phyloP scores from a whole-genome alignment of 306 rosid species.

The Bauhinia variegata region DNA sequence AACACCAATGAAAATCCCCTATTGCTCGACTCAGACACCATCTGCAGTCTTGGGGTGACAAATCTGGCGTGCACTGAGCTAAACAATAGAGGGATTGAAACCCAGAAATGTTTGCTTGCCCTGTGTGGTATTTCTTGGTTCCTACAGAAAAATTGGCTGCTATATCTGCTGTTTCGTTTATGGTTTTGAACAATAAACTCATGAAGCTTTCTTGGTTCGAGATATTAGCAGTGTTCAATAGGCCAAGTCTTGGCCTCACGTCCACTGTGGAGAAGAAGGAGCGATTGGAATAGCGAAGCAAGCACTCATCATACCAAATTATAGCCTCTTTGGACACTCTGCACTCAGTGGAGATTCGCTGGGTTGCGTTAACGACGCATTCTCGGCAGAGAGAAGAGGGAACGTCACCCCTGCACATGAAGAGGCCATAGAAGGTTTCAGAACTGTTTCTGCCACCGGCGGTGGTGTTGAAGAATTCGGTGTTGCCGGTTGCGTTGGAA shows the following conservation, averaged over 20 bases:
- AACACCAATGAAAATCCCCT: neutral
- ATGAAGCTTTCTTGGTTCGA: constrained; percentile 27
- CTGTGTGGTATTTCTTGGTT: neutral
- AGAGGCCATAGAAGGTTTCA: constrained; percentile 33
- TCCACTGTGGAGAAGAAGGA: constrained; percentile 32
- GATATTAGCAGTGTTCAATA: constrained; percentile 26
- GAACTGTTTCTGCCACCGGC: constrained; percentile 26
- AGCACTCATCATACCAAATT: constrained; percentile 43
- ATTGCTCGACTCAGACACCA: neutral
- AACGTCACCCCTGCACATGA: constrained; percentile 44
- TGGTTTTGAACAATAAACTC: constrained; percentile 12
- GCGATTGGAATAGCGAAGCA: constrained; percentile 33
- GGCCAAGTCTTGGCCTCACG: constrained; percentile 27
- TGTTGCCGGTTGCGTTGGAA: constrained; percentile 37
- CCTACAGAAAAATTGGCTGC: neutral
- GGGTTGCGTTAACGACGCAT: constrained; percentile 36
- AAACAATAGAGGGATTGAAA: neutral
- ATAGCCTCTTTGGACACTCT: constrained; percentile 14
- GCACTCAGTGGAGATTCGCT: neutral
- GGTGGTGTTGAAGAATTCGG: constrained; percentile 41
- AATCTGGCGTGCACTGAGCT: neutral
- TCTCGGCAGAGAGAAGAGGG: constrained; percentile 5
- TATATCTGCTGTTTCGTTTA: constrained; percentile 30
- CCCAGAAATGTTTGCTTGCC: too few relatives aligned
- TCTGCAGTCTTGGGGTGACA: neutral